Percentiles rank a stretch among this genome's conserved stretches.
Evolutionary conservation across 768 basidiomycete genomes (phyloP).

Genomic region (Daedaleopsis nitida): DNA sequence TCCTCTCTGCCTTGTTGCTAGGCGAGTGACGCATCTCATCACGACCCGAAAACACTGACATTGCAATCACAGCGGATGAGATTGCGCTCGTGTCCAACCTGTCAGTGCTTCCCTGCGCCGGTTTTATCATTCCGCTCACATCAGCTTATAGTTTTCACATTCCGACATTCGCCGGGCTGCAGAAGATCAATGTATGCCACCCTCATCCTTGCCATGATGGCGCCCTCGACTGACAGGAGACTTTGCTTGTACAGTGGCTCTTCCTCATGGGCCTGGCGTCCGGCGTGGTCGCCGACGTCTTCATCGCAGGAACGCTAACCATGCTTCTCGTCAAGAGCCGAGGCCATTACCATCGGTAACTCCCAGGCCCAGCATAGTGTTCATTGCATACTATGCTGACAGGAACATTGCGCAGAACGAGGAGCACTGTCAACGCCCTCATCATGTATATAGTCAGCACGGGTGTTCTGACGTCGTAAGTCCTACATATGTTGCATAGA

Average conservation of each 20-base stretch:
- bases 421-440: not conserved
- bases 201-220: no score
- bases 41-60: no score
- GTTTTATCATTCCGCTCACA: no score
- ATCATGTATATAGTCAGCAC: not conserved
- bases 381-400: not conserved
- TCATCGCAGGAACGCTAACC: not conserved
- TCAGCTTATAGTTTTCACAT: no score
- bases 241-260: not conserved
- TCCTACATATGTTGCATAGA: not conserved
- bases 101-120: no score
- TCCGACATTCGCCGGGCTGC: no score
- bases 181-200: no score
- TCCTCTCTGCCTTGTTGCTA: no score
- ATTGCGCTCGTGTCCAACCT: no score
- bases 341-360: not conserved
- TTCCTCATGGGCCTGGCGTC: not conserved
- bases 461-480: not conserved
- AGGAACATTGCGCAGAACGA: not conserved
- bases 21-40: no score
- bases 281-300: not conserved
- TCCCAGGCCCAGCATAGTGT: not conserved
- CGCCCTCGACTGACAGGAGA: not conserved
- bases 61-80: no score
- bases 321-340: not conserved